phyloP scores from a whole-genome alignment of 345 rosid species.

The Bruguiera gymnorhiza region DNA sequence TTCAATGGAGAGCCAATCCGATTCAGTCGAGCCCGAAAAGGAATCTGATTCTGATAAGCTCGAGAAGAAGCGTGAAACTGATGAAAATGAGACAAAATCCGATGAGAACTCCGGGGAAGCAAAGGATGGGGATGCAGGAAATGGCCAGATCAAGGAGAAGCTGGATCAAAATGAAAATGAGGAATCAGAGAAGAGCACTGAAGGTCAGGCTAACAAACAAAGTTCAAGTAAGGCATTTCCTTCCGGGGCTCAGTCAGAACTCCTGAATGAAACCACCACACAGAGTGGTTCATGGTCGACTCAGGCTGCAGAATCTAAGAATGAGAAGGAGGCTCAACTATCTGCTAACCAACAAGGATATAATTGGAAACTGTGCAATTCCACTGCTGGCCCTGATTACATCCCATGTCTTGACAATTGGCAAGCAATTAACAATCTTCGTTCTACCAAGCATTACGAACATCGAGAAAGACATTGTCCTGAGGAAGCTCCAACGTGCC shows the following conservation, averaged over 20 bases:
- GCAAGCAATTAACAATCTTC: constrained; percentile 72
- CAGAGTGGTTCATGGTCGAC: constrained; percentile 81
- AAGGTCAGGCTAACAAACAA: constrained; percentile 42
- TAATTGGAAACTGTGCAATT: constrained; percentile 84
- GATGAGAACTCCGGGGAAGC: constrained; percentile 31
- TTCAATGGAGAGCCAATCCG: constrained; percentile 26
- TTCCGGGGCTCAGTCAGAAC: constrained; percentile 80
- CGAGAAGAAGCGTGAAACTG: constrained; percentile 39
- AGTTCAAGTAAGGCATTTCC: constrained; percentile 56
- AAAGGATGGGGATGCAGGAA: constrained; percentile 35
- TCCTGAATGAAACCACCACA: constrained; percentile 62
- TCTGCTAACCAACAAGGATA: constrained; percentile 42
- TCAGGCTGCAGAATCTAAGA: constrained; percentile 84
- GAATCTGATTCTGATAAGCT: constrained; percentile 40
- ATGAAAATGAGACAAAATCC: constrained; percentile 31
- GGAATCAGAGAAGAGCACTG: constrained; percentile 44
- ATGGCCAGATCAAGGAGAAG: constrained; percentile 47
- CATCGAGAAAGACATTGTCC: constrained; percentile 99
- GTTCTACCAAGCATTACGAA: constrained; percentile 78
- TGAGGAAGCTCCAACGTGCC: constrained; percentile 78
- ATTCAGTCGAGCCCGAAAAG: constrained; percentile 34
- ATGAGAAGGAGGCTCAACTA: constrained; percentile 69
- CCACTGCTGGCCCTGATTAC: constrained; percentile 83
- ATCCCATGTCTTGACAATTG: constrained; percentile 96
- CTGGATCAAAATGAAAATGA: constrained; percentile 35